Percentiles rank a stretch among this genome's conserved stretches.
Evolutionary conservation across 2,329 filamentous ascomycete species (phyloP).

Genomic region (Ploettnerulaceae sp.): DNA sequence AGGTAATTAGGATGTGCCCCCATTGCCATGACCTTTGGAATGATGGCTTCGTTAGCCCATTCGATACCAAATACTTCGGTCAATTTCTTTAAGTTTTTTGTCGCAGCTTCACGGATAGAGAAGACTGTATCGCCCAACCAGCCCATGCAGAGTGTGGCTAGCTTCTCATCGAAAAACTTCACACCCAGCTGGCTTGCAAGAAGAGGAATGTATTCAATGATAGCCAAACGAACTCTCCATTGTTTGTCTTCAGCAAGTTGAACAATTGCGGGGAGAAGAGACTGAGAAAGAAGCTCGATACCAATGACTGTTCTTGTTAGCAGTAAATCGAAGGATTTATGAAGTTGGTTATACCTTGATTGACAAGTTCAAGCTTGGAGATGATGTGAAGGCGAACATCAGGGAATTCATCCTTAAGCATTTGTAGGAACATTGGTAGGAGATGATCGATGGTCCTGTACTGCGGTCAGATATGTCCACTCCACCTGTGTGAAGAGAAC

Average conservation of each 20-base stretch:
- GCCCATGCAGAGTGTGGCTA: constrained; percentile 92
- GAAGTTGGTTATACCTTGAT: constrained; percentile 62
- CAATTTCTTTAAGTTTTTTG: constrained; percentile 95
- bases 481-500: background rate
- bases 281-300: constrained; percentile 94
- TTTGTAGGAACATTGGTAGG: constrained; percentile 96
- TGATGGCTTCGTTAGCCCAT: constrained; percentile 95
- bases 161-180: constrained; percentile 96
- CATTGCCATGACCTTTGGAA: constrained; percentile 98
- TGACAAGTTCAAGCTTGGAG: constrained; percentile 97
- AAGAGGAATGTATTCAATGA: constrained; percentile 98
- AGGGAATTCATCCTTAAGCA: constrained; percentile 99
- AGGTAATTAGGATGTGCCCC: constrained; percentile 97
- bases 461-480: constrained; percentile 15
- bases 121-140: constrained; percentile 99
- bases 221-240: constrained; percentile 95
- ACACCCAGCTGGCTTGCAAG: constrained; percentile 93
- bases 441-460: constrained; percentile 91
- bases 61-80: constrained; percentile 98
- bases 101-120: constrained; percentile 95
- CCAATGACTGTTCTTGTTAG: constrained; percentile 68
- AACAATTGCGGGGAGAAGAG: constrained; percentile 92
- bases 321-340: background rate
- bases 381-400: constrained; percentile 98
- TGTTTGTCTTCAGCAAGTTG: constrained; percentile 98